A percentile compares a stretch with the other conserved stretches of the same genome.
Evolutionary conservation across 2,329 filamentous ascomycete species (phyloP).

Genomic region (Pseudopyricularia cyperi): DNA sequence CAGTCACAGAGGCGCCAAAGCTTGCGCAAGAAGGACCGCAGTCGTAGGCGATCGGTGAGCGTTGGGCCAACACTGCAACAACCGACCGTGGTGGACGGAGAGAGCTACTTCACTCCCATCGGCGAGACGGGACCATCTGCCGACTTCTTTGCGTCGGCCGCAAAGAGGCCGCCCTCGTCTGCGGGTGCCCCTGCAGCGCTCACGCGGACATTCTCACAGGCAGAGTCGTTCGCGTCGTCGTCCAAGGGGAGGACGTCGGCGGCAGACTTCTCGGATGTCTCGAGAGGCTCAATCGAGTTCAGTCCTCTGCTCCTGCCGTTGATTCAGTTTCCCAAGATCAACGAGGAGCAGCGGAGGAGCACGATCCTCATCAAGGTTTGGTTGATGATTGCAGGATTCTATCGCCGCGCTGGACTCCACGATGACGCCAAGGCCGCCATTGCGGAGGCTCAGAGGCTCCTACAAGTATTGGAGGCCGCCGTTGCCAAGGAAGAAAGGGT

Average conservation of each 20-base stretch:
- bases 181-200: slow-evolving; percentile 20
- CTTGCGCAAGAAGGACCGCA: slow-evolving; percentile 38
- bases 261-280: slow-evolving; percentile 19
- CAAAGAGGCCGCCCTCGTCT: slow-evolving; percentile 27
- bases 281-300: slow-evolving; percentile 26
- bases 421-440: slow-evolving; percentile 72
- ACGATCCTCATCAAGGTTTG: slow-evolving; percentile 64
- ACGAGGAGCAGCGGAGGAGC: slow-evolving; percentile 34
- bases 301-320: slow-evolving; percentile 34
- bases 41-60: slow-evolving; percentile 30
- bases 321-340: slow-evolving; percentile 41
- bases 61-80: slow-evolving; percentile 19
- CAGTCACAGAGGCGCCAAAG: slow-evolving; percentile 36
- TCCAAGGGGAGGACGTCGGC: slow-evolving; percentile 18
- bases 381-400: slow-evolving; percentile 82
- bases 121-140: slow-evolving; percentile 23
- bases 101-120: slow-evolving; percentile 35
- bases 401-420: slow-evolving; percentile 65
- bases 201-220: slow-evolving; percentile 27
- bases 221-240: slow-evolving; percentile 33
- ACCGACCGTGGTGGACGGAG: slow-evolving; percentile 33
- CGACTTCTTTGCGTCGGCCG: slow-evolving; percentile 28
- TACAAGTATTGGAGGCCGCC: slow-evolving; percentile 49
- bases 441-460: slow-evolving; percentile 67
- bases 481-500: slow-evolving; percentile 47